phyloP scores from a whole-genome alignment of 1,284 basidiomycete species.

The Irpex rosettiformis region DNA sequence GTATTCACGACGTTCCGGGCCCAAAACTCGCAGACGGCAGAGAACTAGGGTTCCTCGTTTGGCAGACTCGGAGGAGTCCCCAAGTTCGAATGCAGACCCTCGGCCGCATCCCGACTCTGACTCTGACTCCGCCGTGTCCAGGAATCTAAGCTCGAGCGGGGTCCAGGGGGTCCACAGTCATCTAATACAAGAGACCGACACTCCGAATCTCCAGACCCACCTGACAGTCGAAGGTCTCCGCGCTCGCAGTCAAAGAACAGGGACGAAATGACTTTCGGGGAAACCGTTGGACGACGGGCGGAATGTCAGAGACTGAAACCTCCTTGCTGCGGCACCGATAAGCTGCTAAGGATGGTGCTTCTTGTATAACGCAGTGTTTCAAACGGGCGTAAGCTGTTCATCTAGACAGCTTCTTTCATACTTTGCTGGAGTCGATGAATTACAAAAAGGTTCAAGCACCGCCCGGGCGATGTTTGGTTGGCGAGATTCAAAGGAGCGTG shows the following conservation, averaged over 20 bases:
- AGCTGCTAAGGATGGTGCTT: neutral
- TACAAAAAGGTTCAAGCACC: neutral
- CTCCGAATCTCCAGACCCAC: conserved; percentile 8
- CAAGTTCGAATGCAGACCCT: neutral
- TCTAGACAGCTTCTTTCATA: conserved; percentile 3
- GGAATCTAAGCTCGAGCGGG: neutral
- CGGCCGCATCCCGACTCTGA: neutral
- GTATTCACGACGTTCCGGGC: conserved; percentile 44
- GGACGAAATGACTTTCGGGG: neutral
- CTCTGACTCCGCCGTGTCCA: neutral
- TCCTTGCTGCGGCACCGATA: neutral
- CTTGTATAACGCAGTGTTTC: neutral
- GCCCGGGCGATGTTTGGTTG: neutral
- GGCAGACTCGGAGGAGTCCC: neutral
- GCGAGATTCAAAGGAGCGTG: neutral
- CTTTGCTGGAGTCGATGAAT: neutral
- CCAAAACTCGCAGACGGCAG: neutral
- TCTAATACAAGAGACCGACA: neutral
- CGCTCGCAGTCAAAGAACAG: conserved; percentile 1
- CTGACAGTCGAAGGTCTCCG: conserved; percentile 11
- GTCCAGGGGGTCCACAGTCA: neutral
- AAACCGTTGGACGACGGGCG: neutral
- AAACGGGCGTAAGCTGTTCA: neutral
- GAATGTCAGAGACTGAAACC: too few species aligned
- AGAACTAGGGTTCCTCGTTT: neutral